phyloP scores from a whole-genome alignment of 2,329 filamentous ascomycete genomes.

The Mariannaea sp. region DNA sequence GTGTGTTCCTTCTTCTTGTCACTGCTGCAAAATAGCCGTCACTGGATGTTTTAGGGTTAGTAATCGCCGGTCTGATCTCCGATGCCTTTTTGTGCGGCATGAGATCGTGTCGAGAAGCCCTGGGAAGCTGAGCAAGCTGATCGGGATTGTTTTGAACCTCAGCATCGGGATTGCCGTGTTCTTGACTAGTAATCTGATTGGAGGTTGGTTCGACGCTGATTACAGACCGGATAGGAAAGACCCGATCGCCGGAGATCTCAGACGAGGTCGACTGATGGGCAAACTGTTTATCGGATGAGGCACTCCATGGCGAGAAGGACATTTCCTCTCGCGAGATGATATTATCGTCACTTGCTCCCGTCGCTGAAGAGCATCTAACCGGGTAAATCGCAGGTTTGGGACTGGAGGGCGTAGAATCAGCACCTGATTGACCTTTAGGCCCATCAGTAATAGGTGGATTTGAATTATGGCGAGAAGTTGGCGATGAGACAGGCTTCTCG shows the following conservation, averaged over 20 bases:
- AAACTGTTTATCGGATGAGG: conserved; percentile 48
- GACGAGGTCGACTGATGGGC: conserved; percentile 41
- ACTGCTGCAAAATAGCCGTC: conserved; percentile 27
- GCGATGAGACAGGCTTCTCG: background rate
- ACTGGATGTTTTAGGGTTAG: conserved; percentile 24
- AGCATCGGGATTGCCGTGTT: conserved; percentile 45
- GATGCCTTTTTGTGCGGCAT: conserved; percentile 35
- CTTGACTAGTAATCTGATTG: conserved; percentile 46
- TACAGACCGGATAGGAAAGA: conserved; percentile 83
- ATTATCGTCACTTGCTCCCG: conserved; percentile 27
- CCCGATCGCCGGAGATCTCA: conserved; percentile 59
- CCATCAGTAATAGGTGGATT: conserved; percentile 21
- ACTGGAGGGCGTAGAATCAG: conserved; percentile 10
- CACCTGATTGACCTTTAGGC: conserved; percentile 1
- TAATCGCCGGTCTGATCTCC: conserved; percentile 35
- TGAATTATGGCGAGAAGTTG: conserved; percentile 17
- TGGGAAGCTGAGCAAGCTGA: conserved; percentile 39
- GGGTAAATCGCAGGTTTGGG: conserved; percentile 16
- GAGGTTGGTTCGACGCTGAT: conserved; percentile 68
- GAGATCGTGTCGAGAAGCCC: conserved; percentile 38
- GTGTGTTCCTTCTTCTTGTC: conserved; percentile 42
- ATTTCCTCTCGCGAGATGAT: conserved; percentile 28
- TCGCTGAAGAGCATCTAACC: conserved; percentile 22
- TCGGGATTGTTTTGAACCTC: conserved; percentile 40
- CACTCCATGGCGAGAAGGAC: conserved; percentile 49